phyloP scores from a whole-genome alignment of 2,329 filamentous ascomycete species.

The Cladophialophora psammophila region DNA sequence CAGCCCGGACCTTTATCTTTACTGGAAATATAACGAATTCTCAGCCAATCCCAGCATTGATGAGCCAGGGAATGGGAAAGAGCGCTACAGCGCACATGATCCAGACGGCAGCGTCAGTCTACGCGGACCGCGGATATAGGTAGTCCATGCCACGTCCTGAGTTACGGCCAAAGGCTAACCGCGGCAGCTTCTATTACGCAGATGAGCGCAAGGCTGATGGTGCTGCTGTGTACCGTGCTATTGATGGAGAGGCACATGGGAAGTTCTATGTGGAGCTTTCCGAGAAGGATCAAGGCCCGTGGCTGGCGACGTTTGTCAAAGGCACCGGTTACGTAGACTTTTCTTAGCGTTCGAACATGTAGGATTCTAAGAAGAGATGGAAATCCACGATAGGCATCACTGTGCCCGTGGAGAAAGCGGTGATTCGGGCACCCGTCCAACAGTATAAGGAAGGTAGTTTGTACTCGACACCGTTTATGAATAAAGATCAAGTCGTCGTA shows the following conservation, averaged over 20 bases:
- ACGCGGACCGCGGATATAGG: constrained; percentile 44
- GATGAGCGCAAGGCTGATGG: constrained; percentile 60
- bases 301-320: constrained; percentile 31
- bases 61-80: constrained; percentile 53
- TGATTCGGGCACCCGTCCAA: constrained; percentile 34
- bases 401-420: constrained; percentile 30
- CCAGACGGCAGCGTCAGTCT: constrained; percentile 43
- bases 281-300: constrained; percentile 29
- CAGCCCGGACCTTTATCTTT: constrained; percentile 46
- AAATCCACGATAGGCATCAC: too few relatives aligned
- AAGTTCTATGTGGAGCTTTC: constrained; percentile 29
- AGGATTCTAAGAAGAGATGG: neutral
- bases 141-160: constrained; percentile 33
- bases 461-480: constrained; percentile 26
- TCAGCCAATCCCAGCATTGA: constrained; percentile 40
- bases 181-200: constrained; percentile 57
- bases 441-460: constrained; percentile 32
- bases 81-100: constrained; percentile 48
- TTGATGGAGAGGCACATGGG: constrained; percentile 48
- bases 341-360: constrained; percentile 6
- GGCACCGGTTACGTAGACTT: constrained; percentile 21
- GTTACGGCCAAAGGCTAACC: constrained; percentile 6
- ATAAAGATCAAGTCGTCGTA: constrained; percentile 33
- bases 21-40: constrained; percentile 49
- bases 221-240: constrained; percentile 39